Evolutionary conservation across 2,329 filamentous ascomycete species (phyloP).

Genomic region (Aspergillus awamori): DNA sequence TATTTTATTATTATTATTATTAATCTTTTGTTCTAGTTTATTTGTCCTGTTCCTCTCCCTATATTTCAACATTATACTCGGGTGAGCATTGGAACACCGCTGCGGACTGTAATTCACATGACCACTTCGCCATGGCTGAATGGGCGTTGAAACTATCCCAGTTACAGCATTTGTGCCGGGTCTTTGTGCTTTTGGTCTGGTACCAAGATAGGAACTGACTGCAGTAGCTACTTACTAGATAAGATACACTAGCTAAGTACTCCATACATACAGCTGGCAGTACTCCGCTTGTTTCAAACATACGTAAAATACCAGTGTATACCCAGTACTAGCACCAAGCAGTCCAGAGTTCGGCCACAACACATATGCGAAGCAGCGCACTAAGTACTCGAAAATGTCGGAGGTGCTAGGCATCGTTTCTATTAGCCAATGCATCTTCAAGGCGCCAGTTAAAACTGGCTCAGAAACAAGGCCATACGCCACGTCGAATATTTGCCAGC

Average conservation of each 20-base stretch:
- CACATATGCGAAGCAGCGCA: background rate
- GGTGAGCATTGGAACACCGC: background rate
- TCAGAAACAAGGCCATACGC: background rate
- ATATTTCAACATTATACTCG: too few relatives aligned
- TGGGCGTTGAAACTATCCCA: slow-evolving; percentile 18
- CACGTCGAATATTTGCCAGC: background rate
- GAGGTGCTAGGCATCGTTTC: background rate
- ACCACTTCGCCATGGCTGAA: slow-evolving; percentile 11
- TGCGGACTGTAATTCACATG: slow-evolving; percentile 15
- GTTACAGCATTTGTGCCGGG: slow-evolving; percentile 21
- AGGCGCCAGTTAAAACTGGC: background rate
- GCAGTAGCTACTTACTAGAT: slow-evolving; percentile 15
- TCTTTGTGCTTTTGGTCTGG: slow-evolving; percentile 18
- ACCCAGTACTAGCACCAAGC: background rate
- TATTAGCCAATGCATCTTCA: background rate
- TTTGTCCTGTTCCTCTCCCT: background rate
- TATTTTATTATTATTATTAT: background rate
- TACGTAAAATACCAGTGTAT: background rate
- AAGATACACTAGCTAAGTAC: slow-evolving; percentile 1
- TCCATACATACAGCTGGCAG: background rate
- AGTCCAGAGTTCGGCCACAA: background rate
- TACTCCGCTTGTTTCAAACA: background rate
- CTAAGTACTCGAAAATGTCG: background rate
- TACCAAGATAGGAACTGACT: slow-evolving; percentile 24
- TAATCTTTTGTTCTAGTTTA: too few relatives aligned